Evolutionary conservation across 176 grass and related monocot species (phyloP).

Genomic region (Leersia perrieri): DNA sequence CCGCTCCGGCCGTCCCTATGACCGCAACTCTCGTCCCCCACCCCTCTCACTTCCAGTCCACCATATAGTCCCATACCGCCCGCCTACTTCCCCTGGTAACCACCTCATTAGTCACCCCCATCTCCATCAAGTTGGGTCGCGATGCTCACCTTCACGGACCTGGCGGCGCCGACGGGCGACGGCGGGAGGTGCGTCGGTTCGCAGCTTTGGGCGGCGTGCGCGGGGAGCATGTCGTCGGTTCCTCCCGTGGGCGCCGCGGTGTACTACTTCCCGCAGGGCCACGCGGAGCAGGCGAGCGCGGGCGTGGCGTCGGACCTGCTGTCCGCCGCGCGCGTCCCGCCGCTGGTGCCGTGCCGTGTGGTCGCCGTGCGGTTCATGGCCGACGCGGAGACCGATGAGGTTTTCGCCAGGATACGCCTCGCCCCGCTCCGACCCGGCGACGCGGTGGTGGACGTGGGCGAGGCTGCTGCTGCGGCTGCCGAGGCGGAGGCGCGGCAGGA

Average conservation of each 20-base stretch:
- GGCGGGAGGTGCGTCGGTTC: constrained; percentile 35
- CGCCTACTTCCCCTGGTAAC: neutral
- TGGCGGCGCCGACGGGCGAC: constrained; percentile 29
- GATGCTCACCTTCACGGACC: constrained; percentile 51
- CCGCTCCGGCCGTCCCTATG: constrained; percentile 15
- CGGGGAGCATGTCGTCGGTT: constrained; percentile 80
- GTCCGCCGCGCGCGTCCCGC: constrained; percentile 29
- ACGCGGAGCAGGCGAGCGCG: constrained; percentile 77
- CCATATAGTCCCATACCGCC: neutral
- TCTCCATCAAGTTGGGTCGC: neutral
- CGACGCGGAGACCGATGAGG: constrained; percentile 65
- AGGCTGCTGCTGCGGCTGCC: constrained; percentile 22
- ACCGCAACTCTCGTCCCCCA: neutral
- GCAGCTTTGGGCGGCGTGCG: constrained; percentile 93
- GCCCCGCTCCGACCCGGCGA: constrained; percentile 42
- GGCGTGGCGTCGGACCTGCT: constrained; percentile 37
- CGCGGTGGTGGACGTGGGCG: constrained; percentile 30
- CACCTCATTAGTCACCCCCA: neutral
- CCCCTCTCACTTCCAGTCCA: neutral
- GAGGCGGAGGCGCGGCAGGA: neutral
- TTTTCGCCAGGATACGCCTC: constrained; percentile 72
- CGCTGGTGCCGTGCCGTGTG: constrained; percentile 60
- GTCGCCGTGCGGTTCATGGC: constrained; percentile 66
- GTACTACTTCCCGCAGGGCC: constrained; percentile 98
- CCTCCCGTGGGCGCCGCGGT: constrained; percentile 73